Conservation (phyloP, 306 rosid genomes). For the Delonix regia region DNA sequence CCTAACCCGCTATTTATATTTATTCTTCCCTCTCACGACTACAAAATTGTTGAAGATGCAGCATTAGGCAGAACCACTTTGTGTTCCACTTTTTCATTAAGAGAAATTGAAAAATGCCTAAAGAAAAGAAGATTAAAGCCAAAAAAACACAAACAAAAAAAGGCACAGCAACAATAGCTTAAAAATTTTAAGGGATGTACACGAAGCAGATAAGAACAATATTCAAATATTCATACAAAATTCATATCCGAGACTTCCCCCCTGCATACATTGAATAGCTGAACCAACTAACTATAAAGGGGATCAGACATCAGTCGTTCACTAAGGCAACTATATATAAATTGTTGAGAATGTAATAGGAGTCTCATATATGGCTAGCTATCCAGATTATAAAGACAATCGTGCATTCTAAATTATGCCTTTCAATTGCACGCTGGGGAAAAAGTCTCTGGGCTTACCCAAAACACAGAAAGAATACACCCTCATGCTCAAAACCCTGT, state of each 20-base stretch:
- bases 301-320: slow-evolving; percentile 46
- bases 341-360: slow-evolving; percentile 47
- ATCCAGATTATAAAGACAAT: slow-evolving; percentile 61
- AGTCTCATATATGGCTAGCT: slow-evolving; percentile 64
- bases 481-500: slow-evolving; percentile 57
- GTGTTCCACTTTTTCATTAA: background rate
- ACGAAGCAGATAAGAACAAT: slow-evolving; percentile 37
- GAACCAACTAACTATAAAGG: slow-evolving; percentile 31
- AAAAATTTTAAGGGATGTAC: background rate
- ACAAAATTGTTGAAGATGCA: too few relatives aligned
- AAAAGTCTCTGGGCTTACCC: slow-evolving; percentile 68
- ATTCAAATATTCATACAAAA: slow-evolving; percentile 48
- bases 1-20: background rate
- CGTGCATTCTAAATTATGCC: slow-evolving; percentile 77
- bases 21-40: background rate
- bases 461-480: slow-evolving; percentile 64
- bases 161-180: background rate
- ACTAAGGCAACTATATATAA: slow-evolving; percentile 55
- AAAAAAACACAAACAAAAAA: background rate
- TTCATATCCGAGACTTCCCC: slow-evolving; percentile 57
- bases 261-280: slow-evolving; percentile 41
- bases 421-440: slow-evolving; percentile 74
- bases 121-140: background rate
- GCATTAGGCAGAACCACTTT: too few relatives aligned
- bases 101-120: background rate